Evolutionary conservation across 257 asterid genomes (phyloP).

Genomic region (Nyctanthes arbortristis): DNA sequence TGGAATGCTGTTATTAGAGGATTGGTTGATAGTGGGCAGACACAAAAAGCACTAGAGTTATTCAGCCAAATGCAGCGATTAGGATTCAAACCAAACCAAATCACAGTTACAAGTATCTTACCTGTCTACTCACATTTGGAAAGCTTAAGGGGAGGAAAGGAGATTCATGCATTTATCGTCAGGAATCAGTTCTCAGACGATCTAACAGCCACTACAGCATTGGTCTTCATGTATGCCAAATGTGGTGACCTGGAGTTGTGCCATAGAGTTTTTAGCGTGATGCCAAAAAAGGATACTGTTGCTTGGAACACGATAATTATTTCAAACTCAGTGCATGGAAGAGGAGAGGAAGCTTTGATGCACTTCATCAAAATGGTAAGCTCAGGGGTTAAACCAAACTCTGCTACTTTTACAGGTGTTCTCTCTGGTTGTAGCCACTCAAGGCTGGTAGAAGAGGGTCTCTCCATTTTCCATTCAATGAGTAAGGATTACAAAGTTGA

Average conservation of each 20-base stretch:
- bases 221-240: conserved; percentile 61
- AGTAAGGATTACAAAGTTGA: conserved; percentile 44
- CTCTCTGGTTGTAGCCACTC: conserved; percentile 79
- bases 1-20: conserved; percentile 76
- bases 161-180: conserved; percentile 48
- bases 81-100: conserved; percentile 57
- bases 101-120: conserved; percentile 60
- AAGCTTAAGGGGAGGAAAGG: conserved; percentile 60
- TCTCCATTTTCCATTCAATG: conserved; percentile 55
- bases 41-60: conserved; percentile 45
- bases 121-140: conserved; percentile 49
- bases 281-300: conserved; percentile 51
- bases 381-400: conserved; percentile 54
- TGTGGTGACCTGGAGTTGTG: conserved; percentile 57
- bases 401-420: conserved; percentile 63
- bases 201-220: conserved; percentile 50
- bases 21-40: conserved; percentile 51
- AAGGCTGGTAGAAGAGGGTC: conserved; percentile 54
- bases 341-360: conserved; percentile 51
- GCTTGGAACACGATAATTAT: conserved; percentile 76
- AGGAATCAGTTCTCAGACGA: conserved; percentile 46
- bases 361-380: conserved; percentile 54
- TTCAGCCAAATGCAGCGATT: conserved; percentile 51
- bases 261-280: conserved; percentile 38
- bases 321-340: conserved; percentile 72